Percentiles rank a stretch among this genome's conserved stretches.
phyloP scores from a whole-genome alignment of 768 basidiomycete species.

The Mycena polygramma region DNA sequence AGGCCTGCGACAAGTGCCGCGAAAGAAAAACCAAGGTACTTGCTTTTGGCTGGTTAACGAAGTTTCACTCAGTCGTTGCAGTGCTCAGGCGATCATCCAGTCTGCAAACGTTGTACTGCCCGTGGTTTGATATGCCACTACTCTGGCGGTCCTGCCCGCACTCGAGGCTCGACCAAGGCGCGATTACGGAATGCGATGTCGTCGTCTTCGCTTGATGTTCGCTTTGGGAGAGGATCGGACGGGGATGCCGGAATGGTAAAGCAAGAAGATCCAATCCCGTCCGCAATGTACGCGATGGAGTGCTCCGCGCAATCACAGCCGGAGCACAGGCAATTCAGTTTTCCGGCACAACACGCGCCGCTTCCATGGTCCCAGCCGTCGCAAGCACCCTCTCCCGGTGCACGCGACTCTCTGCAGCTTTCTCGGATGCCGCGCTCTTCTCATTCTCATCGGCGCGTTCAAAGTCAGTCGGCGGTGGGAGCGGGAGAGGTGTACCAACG shows the following conservation, averaged over 20 bases:
- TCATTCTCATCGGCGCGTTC: conserved; percentile 39
- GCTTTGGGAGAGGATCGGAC: conserved; percentile 29
- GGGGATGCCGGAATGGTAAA: conserved; percentile 14
- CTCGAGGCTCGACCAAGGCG: conserved; percentile 48
- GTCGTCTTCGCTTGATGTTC: conserved; percentile 43
- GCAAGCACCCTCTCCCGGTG: background rate
- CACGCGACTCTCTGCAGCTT: background rate
- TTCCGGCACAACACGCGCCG: background rate
- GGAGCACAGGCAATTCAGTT: conserved; percentile 1
- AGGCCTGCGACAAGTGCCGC: conserved; percentile 71
- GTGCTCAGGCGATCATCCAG: conserved; percentile 72
- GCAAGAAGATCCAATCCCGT: conserved; percentile 19
- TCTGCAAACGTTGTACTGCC: conserved; percentile 63
- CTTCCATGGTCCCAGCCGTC: conserved; percentile 18
- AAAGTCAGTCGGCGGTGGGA: conserved; percentile 43
- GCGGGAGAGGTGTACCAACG: conserved; percentile 27
- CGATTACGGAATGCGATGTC: conserved; percentile 47
- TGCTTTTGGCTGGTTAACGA: background rate
- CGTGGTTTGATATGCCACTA: conserved; percentile 68
- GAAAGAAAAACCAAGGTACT: conserved; percentile 70
- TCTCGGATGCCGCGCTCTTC: conserved; percentile 13
- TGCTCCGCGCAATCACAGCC: background rate
- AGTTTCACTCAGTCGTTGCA: conserved; percentile 38
- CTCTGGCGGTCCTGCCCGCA: conserved; percentile 48
- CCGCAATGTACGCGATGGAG: background rate